Base-by-base conservation (phyloP, 2,329 filamentous ascomycete genomes). In the Diaporthe sp. region DNA sequence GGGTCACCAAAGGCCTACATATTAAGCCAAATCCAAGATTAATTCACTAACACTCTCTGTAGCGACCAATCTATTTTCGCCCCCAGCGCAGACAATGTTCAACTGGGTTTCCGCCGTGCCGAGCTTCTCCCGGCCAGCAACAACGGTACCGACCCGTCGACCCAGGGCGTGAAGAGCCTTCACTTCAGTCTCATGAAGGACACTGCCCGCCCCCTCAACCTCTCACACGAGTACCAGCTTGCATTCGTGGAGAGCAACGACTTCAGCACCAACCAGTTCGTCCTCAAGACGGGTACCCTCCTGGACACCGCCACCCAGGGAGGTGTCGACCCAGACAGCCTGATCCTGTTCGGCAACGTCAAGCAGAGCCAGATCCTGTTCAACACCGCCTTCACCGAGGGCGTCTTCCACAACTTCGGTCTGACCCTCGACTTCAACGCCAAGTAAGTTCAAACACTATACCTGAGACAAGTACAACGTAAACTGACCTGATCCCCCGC, bases 381-480 rank as follows among this genome's bases (percentile, higher is more conserved):
- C 81, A 85, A 84, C 37, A 86, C 87, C 0, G 84, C 86, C 3
- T 91, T 92, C 72, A 84, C 86, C n/a, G 80, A 83, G 47, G 85
- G 81, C 20, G 83, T 86, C 28, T 92, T 90, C 86, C 89, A 92
- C 81, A 93, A 93, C 84, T 92, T 92, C 84, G 91, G 87, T 12
- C 73, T 92, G 44, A 88, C 86, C 31, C 83, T 92, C 20, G 87
- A 93, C 81, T 93, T 90, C 81, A 83, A 84, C 68, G 84, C 87
- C 73, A 88, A 90, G 89, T 91, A 82, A 63, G 87, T 82, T 28
- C 28, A 4, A 51, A 12, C 39, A 20, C 15, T 3, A 17, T 2
- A 22, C 10, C 20, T 9, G 17, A 15, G 8, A 12, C 15, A 7
- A 22, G 17, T 20, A 10, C 12, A 7, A 39, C 10, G 22, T 61